phyloP scores from a whole-genome alignment of 2,329 filamentous ascomycete genomes.

The Paecilomyces fulvus region DNA sequence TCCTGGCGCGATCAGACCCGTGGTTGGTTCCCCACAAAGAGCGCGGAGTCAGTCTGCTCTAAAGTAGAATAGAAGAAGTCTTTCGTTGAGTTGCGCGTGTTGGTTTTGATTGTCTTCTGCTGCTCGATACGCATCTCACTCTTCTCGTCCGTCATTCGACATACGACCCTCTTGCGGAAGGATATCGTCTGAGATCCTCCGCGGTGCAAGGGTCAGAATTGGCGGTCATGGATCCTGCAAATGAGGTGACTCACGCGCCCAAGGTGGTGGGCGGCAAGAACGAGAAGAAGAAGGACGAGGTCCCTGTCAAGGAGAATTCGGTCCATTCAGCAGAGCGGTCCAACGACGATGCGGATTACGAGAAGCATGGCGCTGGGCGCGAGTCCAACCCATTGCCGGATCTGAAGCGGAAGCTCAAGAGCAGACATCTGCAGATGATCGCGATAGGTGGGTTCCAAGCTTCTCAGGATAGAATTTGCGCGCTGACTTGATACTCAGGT shows the following conservation, averaged over 20 bases:
- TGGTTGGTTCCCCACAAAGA: not conserved
- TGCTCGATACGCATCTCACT: no score
- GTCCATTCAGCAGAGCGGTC: not conserved
- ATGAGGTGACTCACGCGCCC: not conserved
- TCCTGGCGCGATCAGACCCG: not conserved
- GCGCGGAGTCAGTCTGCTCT: not conserved
- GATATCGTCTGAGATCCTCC: not conserved
- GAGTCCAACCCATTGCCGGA: conserved; percentile 53
- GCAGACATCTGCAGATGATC: conserved; percentile 94
- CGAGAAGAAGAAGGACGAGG: not conserved
- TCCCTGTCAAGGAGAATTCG: not conserved
- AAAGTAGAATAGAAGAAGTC: not conserved
- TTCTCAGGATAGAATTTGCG: not conserved
- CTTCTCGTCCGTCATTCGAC: not conserved
- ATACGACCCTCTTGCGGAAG: not conserved
- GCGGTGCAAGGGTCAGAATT: not conserved
- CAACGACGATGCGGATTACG: conserved; percentile 17
- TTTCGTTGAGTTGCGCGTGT: not conserved
- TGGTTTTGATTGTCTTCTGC: not conserved
- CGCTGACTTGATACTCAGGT: conserved; percentile 21
- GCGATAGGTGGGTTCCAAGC: conserved; percentile 70
- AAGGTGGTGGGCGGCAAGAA: not conserved
- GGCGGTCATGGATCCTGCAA: not conserved
- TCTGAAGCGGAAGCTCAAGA: conserved; percentile 72
- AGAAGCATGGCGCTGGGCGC: conserved; percentile 29